A percentile compares a stretch with the other conserved stretches of the same genome.
Evolutionary conservation across 2,329 filamentous ascomycete species (phyloP).

Genomic region (Aureobasidium sp.): DNA sequence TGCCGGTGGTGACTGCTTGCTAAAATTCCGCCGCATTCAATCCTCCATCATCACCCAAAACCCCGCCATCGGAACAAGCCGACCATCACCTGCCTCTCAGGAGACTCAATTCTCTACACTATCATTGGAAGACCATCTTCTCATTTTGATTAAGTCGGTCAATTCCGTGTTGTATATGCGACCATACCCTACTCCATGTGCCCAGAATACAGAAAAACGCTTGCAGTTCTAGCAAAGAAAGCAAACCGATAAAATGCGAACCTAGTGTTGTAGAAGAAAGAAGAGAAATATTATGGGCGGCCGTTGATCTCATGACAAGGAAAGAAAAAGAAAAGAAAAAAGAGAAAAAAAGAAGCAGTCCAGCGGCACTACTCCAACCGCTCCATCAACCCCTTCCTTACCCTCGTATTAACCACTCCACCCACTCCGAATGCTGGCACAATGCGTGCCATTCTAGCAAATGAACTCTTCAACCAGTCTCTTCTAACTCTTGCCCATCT

Average conservation of each 20-base stretch:
- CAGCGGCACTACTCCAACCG: conserved; percentile 38
- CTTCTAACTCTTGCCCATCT: conserved; percentile 59
- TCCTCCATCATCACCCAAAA: background rate
- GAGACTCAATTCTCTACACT: too few relatives aligned
- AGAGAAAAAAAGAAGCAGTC: too few relatives aligned
- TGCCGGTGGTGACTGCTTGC: conserved; percentile 16
- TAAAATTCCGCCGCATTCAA: conserved; percentile 10
- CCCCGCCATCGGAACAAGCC: conserved; percentile 12
- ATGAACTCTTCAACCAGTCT: conserved; percentile 68
- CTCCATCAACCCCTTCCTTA: conserved; percentile 61
- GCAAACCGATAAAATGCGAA: too few relatives aligned
- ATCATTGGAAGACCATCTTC: too few relatives aligned
- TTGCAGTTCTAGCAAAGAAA: too few relatives aligned
- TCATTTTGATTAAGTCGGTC: too few relatives aligned
- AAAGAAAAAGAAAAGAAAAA: background rate
- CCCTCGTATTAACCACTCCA: conserved; percentile 73
- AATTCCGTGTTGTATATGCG: too few relatives aligned
- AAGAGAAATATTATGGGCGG: background rate
- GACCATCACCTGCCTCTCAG: background rate
- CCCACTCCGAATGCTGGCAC: conserved; percentile 84
- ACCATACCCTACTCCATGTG: too few relatives aligned
- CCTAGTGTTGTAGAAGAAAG: too few relatives aligned
- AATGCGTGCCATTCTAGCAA: conserved; percentile 75
- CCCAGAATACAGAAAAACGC: too few relatives aligned
- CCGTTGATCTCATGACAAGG: background rate